Base-by-base conservation (phyloP, 192 early-diverging fungal species). In the Backusella macrospora region DNA sequence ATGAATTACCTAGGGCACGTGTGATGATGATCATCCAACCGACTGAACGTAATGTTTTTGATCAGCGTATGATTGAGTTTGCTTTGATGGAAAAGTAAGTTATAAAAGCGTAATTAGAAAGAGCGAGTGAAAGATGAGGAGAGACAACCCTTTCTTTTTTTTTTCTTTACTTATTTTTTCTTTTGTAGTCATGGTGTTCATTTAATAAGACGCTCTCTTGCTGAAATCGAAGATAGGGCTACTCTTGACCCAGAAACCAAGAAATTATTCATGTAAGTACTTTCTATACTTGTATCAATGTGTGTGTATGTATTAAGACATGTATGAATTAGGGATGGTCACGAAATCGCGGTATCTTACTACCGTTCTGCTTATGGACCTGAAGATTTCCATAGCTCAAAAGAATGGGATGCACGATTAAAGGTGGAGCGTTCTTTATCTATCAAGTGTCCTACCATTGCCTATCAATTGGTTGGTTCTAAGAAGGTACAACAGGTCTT, bases 401-500 rank as follows among this genome's bases (percentile, higher is more conserved):
- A 92, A 78, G 91, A 96, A 86, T 99, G 97, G 97, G 85, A 90
- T n/a, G 95, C 91, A 4, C 86, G 97, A 73, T 83, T 93, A 55
- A 81, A 93, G 59, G 83, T 97, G 8, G 97, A 99, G 73, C 84
- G 86, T 37, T 96, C 96, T 1, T 76, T 87, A 16, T 79, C 95
- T 0, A 89, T 99, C 71, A 93, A 97, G 65, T 96, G 95, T 73
- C 97, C 97, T 42, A 94, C 86, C 38, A 83, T 93, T 21, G 92
- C 94, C 4, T 96, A 98, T 68, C 97, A 99, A 66, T 79, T 99
- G 26, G 92, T 92, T 7, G 97, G 97, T n/a, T 87, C 93, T 46
- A 99, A 99, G 80, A 99, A 99, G 74, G 88, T 97, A 9, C 97
- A 99, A 77, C 96, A 99, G 77, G 92, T 98, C 9, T 78, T 99